Base-by-base conservation (phyloP, 495 filamentous ascomycete genomes). In the Neurospora sublineolata region DNA sequence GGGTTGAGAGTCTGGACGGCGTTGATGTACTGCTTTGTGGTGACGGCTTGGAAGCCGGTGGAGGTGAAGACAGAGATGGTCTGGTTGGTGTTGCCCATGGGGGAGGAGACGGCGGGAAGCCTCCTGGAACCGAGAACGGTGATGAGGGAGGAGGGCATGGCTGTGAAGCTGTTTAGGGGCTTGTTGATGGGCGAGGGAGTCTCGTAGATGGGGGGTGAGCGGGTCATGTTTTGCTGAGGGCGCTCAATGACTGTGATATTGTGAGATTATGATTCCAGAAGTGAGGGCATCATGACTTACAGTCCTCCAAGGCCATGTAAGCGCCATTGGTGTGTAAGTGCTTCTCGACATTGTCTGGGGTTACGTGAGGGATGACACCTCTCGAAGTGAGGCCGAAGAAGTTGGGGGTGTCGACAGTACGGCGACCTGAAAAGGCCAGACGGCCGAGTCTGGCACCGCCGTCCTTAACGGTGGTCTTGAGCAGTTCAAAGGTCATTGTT, bases 301-400 rank as follows among this genome's bases (percentile, higher is more conserved):
- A 99, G 80, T 99, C 96, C 86, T 99, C 95, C 14, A 98, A 80
- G 14, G 91, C 93, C 71, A 93, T 83, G 79, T 94, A 97, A 33
- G 93, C 83, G 67, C 91, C 92, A 23, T 80, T 81, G 52, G 94
- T 83, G 7, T 86, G 76, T 8, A 89, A 88, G 73, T 91, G 86
- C 41, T 89, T 87, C 36, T 81, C 80, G 73, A 94, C 81, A 74
- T 91, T 90, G 83, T 99, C 95, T 70, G 93, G 94, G 18, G 94
- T 89, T 69, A 99, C 81, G 82, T 99, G 95, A 30, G 95, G 92
- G 37, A 97, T 82, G 2, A 84, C 86, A 12, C 95, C 95, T 72
- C 95, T 87, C 46, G 96, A 97, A 3, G 91, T 91, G 74, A 89
- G 81, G 39, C 87, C 89, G 46, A 97, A 79, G 79, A 90, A 96